These are phyloP conservation scores for Furcasterigmium sp. DNA, from an alignment of 2,329 filamentous ascomycete species.

Conservation along the genomic window DNA sequence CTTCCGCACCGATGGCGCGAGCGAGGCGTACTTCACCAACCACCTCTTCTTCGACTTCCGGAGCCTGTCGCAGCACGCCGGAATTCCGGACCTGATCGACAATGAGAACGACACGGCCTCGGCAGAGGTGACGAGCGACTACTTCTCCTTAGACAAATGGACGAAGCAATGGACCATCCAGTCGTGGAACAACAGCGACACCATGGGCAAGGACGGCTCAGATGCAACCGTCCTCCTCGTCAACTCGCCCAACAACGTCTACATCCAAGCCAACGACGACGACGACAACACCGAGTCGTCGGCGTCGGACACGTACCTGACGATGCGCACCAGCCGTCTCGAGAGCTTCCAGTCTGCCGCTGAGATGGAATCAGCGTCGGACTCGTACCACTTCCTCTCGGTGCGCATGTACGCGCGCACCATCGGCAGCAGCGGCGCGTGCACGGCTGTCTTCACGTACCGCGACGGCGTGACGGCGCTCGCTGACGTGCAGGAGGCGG, in stretches of 20 bases:
- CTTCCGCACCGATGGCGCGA: slow-evolving; percentile 41
- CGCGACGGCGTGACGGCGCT: slow-evolving; percentile 25
- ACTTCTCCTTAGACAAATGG: slow-evolving; percentile 30
- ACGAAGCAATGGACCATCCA: slow-evolving; percentile 30
- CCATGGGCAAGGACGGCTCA: slow-evolving; percentile 11
- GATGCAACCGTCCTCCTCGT: slow-evolving; percentile 28
- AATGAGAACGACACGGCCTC: slow-evolving; percentile 19
- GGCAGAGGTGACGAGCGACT: slow-evolving; percentile 29
- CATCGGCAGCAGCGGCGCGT: slow-evolving; percentile 39
- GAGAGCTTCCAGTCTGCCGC: slow-evolving; percentile 38
- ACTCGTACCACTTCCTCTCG: slow-evolving; percentile 32
- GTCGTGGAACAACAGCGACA: slow-evolving; percentile 31
- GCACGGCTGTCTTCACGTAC: slow-evolving; percentile 51
- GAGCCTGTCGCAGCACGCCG: slow-evolving; percentile 30
- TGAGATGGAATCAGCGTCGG: slow-evolving; percentile 37
- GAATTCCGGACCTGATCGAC: slow-evolving; percentile 24
- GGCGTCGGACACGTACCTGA: slow-evolving; percentile 37
- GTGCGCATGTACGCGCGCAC: slow-evolving; percentile 48
- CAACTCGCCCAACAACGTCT: slow-evolving; percentile 38
- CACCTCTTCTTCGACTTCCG: slow-evolving; percentile 48
- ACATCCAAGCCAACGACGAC: slow-evolving; percentile 36
- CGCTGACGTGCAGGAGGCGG: slow-evolving; percentile 41
- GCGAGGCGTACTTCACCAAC: slow-evolving; percentile 34
- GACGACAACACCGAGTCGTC: slow-evolving; percentile 14
- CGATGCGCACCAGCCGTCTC: slow-evolving; percentile 40